These are phyloP conservation scores for Zygotorulaspora florentina DNA, from an alignment of 805 yeast genomes.

Conservation along the genomic window DNA sequence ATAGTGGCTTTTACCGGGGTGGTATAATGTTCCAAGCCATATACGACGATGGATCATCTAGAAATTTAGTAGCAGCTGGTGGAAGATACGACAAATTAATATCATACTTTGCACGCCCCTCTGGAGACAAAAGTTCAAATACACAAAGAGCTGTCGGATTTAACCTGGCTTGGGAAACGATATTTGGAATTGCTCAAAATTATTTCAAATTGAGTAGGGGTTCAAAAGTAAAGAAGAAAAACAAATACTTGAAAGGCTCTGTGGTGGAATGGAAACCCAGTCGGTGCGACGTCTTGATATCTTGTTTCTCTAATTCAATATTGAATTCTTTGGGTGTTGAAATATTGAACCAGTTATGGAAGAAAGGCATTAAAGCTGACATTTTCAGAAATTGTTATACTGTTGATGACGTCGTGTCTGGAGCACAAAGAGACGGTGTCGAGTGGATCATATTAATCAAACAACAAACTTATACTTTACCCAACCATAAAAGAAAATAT, in stretches of 20 bases:
- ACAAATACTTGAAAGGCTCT: constrained; percentile 34
- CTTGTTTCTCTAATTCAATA: constrained; percentile 57
- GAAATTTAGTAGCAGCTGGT: constrained; percentile 73
- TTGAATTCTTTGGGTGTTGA: constrained; percentile 61
- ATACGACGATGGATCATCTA: constrained; percentile 51
- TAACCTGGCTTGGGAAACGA: constrained; percentile 69
- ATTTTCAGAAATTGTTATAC: constrained; percentile 42
- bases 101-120: constrained; percentile 57
- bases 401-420: constrained; percentile 61
- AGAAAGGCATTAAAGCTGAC: constrained; percentile 75
- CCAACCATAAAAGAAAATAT: constrained; percentile 46
- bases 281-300: constrained; percentile 78
- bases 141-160: constrained; percentile 77
- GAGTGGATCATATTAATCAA: constrained; percentile 75
- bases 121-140: constrained; percentile 32
- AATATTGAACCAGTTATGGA: constrained; percentile 66
- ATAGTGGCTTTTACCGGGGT: constrained; percentile 68
- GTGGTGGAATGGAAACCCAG: constrained; percentile 48
- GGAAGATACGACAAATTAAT: constrained; percentile 86
- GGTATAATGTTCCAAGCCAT: constrained; percentile 89
- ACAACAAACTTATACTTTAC: constrained; percentile 45
- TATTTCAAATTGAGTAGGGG: constrained; percentile 40
- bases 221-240: constrained; percentile 35
- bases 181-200: constrained; percentile 48
- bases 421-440: constrained; percentile 66